phyloP scores from a whole-genome alignment of 1,284 basidiomycete genomes.

The Austroboletus niveus region DNA sequence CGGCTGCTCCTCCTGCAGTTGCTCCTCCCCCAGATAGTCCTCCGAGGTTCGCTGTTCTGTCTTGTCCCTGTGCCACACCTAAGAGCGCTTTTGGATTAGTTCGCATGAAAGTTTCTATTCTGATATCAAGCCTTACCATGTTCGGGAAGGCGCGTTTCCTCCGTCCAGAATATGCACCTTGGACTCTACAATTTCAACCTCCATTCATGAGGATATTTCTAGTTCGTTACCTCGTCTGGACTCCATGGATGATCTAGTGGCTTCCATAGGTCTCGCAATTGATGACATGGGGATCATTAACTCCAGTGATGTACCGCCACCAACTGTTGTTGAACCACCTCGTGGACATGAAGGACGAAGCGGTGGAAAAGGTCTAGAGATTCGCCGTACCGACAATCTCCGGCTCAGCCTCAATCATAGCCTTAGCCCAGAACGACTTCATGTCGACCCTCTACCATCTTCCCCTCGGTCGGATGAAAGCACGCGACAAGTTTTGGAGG shows the following conservation, averaged over 20 bases:
- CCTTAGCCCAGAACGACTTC: conserved; percentile 14
- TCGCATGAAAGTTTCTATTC: conserved; percentile 17
- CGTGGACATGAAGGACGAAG: conserved; percentile 28
- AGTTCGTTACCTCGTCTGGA: conserved; percentile 22
- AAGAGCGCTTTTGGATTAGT: conserved; percentile 9
- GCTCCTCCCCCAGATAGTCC: conserved; percentile 12
- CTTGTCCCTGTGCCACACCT: not conserved
- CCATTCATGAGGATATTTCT: conserved; percentile 12
- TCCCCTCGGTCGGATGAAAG: conserved; percentile 26
- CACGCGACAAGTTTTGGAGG: conserved; percentile 11
- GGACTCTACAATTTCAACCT: conserved; percentile 25
- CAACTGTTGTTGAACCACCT: conserved; percentile 40
- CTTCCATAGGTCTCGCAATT: conserved; percentile 35
- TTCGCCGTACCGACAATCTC: conserved; percentile 29
- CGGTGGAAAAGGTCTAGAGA: conserved; percentile 28
- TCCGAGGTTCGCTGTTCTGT: conserved; percentile 20
- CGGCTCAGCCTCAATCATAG: conserved; percentile 3
- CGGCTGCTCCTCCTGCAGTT: not conserved
- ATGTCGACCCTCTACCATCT: conserved; percentile 7
- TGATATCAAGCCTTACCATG: conserved; percentile 42
- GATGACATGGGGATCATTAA: conserved; percentile 38
- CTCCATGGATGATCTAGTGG: conserved; percentile 36
- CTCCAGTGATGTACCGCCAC: conserved; percentile 34
- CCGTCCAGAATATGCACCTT: conserved; percentile 44
- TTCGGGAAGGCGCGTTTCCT: conserved; percentile 67